Evolutionary conservation across 2,329 filamentous ascomycete species (phyloP).

Genomic region (Ceratocystis eucalypticola): DNA sequence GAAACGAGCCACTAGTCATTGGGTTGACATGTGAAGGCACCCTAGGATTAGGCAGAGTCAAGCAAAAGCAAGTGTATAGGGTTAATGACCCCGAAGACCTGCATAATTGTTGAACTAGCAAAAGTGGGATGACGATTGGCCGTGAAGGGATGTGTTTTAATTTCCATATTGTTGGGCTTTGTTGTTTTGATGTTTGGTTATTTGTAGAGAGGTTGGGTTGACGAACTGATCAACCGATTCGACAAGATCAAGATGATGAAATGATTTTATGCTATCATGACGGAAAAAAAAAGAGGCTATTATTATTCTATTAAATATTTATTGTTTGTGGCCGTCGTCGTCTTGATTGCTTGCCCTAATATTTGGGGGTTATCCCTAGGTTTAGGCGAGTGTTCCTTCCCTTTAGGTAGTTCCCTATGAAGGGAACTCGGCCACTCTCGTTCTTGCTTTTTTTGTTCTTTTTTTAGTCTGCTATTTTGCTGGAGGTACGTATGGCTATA

Average conservation of each 20-base stretch:
- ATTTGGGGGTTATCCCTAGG: neutral
- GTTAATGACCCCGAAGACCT: neutral
- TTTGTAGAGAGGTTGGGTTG: no score
- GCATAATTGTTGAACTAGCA: neutral
- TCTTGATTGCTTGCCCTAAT: neutral
- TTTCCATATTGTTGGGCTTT: no score
- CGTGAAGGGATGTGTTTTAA: no score
- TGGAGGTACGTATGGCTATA: neutral
- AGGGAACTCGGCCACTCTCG: neutral
- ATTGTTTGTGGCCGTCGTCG: neutral
- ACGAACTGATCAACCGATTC: no score
- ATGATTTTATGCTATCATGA: no score
- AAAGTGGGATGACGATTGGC: neutral
- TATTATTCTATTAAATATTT: neutral
- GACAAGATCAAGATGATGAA: no score
- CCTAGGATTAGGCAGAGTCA: no score
- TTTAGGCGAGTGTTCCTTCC: conserved; percentile 3
- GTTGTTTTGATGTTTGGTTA: no score
- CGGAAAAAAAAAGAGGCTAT: no score
- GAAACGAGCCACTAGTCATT: neutral
- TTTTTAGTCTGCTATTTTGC: neutral
- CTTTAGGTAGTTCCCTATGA: neutral
- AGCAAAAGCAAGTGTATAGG: neutral
- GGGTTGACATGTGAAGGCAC: neutral
- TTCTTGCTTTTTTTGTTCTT: neutral